phyloP scores from a whole-genome alignment of 2,329 filamentous ascomycete genomes.

The Myriosclerotinia duriaeana region DNA sequence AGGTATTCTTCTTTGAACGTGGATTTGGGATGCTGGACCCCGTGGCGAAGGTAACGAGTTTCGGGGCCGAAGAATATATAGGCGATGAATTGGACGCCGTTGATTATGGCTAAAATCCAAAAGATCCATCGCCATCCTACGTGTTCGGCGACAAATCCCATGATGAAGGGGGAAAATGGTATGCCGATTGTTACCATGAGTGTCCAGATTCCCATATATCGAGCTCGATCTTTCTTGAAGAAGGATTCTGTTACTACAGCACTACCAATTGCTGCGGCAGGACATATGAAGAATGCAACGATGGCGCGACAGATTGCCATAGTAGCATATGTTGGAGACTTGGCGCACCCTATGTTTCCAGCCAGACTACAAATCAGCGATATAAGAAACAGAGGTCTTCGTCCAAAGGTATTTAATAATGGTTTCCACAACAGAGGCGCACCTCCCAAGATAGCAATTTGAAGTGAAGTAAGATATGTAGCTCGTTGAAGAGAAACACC shows the following conservation, averaged over 20 bases:
- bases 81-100: conserved; percentile 54
- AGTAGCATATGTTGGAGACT: conserved; percentile 47
- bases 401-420: conserved; percentile 50
- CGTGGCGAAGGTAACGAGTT: conserved; percentile 51
- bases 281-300: conserved; percentile 53
- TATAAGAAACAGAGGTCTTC: conserved; percentile 51
- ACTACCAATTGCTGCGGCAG: conserved; percentile 52
- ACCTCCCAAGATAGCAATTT: conserved; percentile 53
- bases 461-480: conserved; percentile 51
- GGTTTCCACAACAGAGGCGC: conserved; percentile 55
- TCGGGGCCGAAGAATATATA: conserved; percentile 58
- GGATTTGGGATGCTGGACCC: conserved; percentile 14
- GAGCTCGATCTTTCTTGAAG: conserved; percentile 52
- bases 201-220: conserved; percentile 56
- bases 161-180: conserved; percentile 34
- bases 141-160: conserved; percentile 44
- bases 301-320: conserved; percentile 51
- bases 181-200: conserved; percentile 30
- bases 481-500: conserved; percentile 46
- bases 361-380: conserved; percentile 47
- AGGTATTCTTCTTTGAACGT: conserved; percentile 41
- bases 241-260: conserved; percentile 57
- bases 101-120: conserved; percentile 52
- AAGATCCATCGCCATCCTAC: conserved; percentile 25
- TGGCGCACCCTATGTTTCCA: conserved; percentile 53